Evolutionary conservation across 1,139 yeast genomes (phyloP).

Genomic region (Kodamaea anthophila): DNA sequence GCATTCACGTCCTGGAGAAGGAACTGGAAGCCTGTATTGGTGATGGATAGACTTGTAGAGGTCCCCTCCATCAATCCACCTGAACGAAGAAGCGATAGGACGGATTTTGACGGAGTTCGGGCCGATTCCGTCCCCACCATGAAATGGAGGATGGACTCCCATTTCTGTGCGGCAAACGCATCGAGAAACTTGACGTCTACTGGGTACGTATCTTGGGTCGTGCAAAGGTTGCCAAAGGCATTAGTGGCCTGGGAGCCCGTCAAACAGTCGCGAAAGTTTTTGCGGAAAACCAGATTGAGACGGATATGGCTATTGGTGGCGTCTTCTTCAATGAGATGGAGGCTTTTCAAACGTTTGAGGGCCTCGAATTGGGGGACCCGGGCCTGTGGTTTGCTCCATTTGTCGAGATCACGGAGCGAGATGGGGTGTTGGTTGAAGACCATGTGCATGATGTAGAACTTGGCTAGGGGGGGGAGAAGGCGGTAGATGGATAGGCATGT

Average conservation of each 20-base stretch:
- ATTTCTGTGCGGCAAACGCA: conserved; percentile 72
- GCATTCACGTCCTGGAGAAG: conserved; percentile 87
- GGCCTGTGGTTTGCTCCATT: conserved; percentile 64
- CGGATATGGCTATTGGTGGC: conserved; percentile 48
- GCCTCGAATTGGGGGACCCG: conserved; percentile 66
- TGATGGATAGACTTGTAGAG: conserved; percentile 55
- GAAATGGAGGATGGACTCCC: conserved; percentile 94
- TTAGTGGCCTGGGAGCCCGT: conserved; percentile 63
- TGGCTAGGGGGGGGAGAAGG: conserved; percentile 81
- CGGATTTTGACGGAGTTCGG: conserved; percentile 62
- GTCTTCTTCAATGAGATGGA: conserved; percentile 70
- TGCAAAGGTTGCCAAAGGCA: conserved; percentile 40
- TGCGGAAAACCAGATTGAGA: conserved; percentile 67
- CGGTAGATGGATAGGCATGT: conserved; percentile 90
- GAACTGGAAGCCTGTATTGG: conserved; percentile 91
- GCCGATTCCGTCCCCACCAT: conserved; percentile 90
- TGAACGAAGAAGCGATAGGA: conserved; percentile 56
- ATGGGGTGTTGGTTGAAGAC: conserved; percentile 75
- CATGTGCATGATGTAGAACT: conserved; percentile 83
- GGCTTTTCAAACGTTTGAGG: conserved; percentile 63
- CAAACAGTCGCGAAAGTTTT: conserved; percentile 72
- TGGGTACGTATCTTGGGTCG: conserved; percentile 31
- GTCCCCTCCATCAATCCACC: conserved; percentile 79
- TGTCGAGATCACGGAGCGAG: conserved; percentile 59
- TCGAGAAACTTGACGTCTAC: conserved; percentile 67